Evolutionary conservation across 2,329 filamentous ascomycete genomes (phyloP).

Genomic region (Fusarium equiseti): DNA sequence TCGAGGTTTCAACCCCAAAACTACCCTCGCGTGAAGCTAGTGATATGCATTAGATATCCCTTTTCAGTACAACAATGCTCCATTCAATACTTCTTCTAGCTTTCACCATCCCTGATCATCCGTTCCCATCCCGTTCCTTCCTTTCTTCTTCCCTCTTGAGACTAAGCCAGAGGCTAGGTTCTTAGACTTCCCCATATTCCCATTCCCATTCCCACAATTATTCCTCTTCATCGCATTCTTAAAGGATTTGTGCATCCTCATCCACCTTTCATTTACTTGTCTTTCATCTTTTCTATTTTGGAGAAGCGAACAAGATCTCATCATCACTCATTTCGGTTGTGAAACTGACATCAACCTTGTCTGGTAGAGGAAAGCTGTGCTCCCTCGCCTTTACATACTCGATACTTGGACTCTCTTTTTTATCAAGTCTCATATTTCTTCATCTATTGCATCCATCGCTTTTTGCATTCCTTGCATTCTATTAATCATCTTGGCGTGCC

Average conservation of each 20-base stretch:
- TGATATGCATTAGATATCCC: constrained; percentile 40
- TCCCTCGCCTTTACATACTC: constrained; percentile 35
- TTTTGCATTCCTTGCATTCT: background rate
- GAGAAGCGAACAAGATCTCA: constrained; percentile 35
- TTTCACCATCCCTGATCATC: constrained; percentile 30
- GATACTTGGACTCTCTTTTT: constrained; percentile 21
- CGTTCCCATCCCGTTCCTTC: constrained; percentile 17
- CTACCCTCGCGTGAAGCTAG: constrained; percentile 15
- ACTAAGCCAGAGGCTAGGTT: background rate
- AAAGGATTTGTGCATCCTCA: constrained; percentile 27
- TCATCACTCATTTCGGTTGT: constrained; percentile 42
- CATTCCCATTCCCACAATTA: constrained; percentile 10
- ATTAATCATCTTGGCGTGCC: constrained; percentile 10
- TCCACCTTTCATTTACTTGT: constrained; percentile 29
- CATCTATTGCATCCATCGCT: background rate
- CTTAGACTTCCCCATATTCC: constrained; percentile 16
- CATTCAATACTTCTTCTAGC: background rate
- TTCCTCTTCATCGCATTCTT: background rate
- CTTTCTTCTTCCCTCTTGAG: constrained; percentile 1
- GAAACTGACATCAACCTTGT: constrained; percentile 21
- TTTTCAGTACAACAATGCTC: constrained; percentile 31
- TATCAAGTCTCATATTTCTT: constrained; percentile 10
- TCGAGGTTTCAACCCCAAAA: constrained; percentile 12
- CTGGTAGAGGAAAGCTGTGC: constrained; percentile 43
- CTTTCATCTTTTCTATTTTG: background rate